Evolutionary conservation across 2,329 filamentous ascomycete species (phyloP).

Genomic region (Cordyceps farinosa): DNA sequence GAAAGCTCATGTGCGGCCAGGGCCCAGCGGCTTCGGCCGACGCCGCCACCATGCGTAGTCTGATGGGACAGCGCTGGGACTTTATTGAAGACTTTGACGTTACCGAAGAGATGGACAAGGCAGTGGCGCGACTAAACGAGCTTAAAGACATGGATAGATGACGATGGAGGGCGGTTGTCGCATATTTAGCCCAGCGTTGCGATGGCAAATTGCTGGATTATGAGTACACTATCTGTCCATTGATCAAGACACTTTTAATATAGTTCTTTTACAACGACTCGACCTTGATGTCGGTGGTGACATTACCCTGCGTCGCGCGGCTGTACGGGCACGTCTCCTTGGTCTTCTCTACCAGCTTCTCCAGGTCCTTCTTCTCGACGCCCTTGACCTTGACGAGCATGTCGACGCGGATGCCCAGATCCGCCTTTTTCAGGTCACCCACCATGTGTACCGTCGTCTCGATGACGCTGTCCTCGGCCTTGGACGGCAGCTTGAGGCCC

Average conservation of each 20-base stretch:
- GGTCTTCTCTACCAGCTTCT: conserved; percentile 27
- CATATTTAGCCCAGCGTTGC: not conserved
- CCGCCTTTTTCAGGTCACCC: conserved; percentile 41
- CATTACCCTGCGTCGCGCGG: conserved; percentile 27
- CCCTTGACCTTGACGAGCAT: conserved; percentile 38
- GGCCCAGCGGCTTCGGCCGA: not conserved
- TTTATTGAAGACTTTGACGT: not conserved
- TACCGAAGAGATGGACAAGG: not conserved
- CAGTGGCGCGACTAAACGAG: not conserved
- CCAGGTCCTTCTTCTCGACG: conserved; percentile 23
- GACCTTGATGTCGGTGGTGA: conserved; percentile 27
- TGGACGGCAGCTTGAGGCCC: conserved; percentile 39
- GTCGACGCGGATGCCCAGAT: conserved; percentile 42
- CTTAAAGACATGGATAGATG: not conserved
- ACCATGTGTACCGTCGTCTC: conserved; percentile 42
- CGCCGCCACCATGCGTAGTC: not conserved
- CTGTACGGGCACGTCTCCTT: conserved; percentile 30
- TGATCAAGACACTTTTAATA: not conserved
- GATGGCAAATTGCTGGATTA: not conserved
- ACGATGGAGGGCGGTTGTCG: not conserved
- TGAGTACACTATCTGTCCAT: not conserved
- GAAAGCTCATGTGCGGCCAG: conserved; percentile 11
- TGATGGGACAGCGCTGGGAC: not conserved
- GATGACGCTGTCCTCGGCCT: conserved; percentile 35
- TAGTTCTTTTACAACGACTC: conserved; percentile 7